Base-by-base conservation (phyloP, 257 asterid genomes). In the Gentiana dahurica region DNA sequence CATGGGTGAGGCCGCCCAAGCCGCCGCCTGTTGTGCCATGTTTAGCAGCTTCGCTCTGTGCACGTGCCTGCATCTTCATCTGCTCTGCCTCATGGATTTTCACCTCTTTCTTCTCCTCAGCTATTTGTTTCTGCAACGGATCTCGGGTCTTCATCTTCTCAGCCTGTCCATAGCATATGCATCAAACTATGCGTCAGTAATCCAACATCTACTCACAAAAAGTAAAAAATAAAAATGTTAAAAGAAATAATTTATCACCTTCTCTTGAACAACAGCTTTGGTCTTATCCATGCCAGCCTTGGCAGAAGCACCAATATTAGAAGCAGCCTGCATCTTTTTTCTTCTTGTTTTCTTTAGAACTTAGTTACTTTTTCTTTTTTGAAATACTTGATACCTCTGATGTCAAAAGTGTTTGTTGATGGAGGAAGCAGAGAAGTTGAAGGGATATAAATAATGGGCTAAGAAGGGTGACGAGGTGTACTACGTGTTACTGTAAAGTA, bases 261-360 rank as follows among this genome's bases (percentile, higher is more conserved):
- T 56, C 37, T 57, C 73, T 62, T 36, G 54, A 5, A 12, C 24
- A 8, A 49, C 49, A 51, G 72, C 76, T 60, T 53, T 71, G 51
- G 72, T 54, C 60, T 71, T 71, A 4, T 71, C 76, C 76, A 65
- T 60, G 36, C 76, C 69, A 13, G 76, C 12, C 65, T 57, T 66
- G 12, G 76, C 76, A 7, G 72, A 71, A 13, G 76, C 76, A 11
- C 62, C 65, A 33, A 71, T 45, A n/a, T 71, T 60, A 4, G 72
- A 36, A 2, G 64, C 72, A 34, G 65, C 33, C 45, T 66, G 5
- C 5, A 9, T 48, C 11, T 48, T 3, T n/a, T 48, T 39, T 39
- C 45, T 41, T 41, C 46, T 41, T 41, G 3, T 41, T 3, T 41
- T 39, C 8, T 39, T 39, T 39, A 24, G 24, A 24, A 24, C 24